A percentile compares a stretch with the other conserved stretches of the same genome.
Conservation (phyloP, 306 rosid species). For the Cucurbita pepo region DNA sequence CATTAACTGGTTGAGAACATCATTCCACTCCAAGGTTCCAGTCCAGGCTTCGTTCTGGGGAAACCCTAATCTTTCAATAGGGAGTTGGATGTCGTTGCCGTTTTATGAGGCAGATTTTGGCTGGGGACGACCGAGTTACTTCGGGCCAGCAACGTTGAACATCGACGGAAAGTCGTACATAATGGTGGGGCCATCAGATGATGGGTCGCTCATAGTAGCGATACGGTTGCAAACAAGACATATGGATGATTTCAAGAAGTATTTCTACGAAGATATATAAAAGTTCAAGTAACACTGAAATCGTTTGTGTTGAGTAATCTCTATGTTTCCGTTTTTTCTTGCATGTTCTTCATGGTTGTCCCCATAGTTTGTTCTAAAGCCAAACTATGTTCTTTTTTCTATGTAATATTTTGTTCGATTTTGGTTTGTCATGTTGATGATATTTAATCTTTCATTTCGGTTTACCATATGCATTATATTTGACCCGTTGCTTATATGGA, state of each 20-base stretch:
- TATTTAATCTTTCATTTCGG: too few species aligned
- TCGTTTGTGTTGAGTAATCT: not conserved
- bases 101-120: slow-evolving; percentile 48
- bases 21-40: not conserved
- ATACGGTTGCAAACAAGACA: slow-evolving; percentile 29
- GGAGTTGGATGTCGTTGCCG: slow-evolving; percentile 44
- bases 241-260: slow-evolving; percentile 38
- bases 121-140: slow-evolving; percentile 39
- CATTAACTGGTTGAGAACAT: slow-evolving; percentile 9
- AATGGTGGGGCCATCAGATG: slow-evolving; percentile 17
- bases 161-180: slow-evolving; percentile 31
- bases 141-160: slow-evolving; percentile 32
- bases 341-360: not conserved
- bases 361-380: not conserved
- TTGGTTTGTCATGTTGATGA: not conserved
- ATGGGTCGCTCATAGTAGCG: slow-evolving; percentile 34
- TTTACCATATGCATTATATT: too few species aligned
- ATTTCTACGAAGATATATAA: slow-evolving; percentile 16
- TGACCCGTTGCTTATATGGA: too few species aligned
- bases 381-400: too few species aligned
- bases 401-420: too few species aligned
- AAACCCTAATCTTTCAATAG: slow-evolving; percentile 24
- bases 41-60: slow-evolving; percentile 16
- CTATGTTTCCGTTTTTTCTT: not conserved
- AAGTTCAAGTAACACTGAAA: not conserved